Evolutionary conservation across 371 early-diverging fungal genomes (phyloP).

Genomic region (Syncephalastrum sp.): DNA sequence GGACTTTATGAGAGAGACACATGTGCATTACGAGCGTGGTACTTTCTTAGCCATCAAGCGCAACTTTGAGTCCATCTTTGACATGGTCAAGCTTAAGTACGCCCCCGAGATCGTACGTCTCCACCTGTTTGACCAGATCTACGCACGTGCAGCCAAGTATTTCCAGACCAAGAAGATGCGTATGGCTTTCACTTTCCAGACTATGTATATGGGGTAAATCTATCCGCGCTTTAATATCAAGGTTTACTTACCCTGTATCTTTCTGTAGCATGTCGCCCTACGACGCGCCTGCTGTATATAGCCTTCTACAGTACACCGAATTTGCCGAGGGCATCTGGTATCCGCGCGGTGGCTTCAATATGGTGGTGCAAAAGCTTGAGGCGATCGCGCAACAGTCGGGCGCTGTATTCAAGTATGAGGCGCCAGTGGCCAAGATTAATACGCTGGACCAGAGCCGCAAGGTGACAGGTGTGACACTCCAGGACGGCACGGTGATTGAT

Average conservation of each 20-base stretch:
- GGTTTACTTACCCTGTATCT: neutral
- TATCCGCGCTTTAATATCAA: neutral
- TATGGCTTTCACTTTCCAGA: slow-evolving; percentile 69
- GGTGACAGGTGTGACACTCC: slow-evolving; percentile 56
- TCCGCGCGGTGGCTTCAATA: slow-evolving; percentile 65
- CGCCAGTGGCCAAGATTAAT: slow-evolving; percentile 51
- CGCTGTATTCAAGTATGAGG: slow-evolving; percentile 46
- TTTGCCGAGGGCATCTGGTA: slow-evolving; percentile 68
- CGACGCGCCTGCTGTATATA: slow-evolving; percentile 67
- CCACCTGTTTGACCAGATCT: slow-evolving; percentile 52
- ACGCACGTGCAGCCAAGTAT: slow-evolving; percentile 45
- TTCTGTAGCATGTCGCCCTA: slow-evolving; percentile 62
- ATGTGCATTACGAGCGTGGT: slow-evolving; percentile 54
- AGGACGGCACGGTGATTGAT: slow-evolving; percentile 41
- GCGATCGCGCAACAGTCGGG: slow-evolving; percentile 51
- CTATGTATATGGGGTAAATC: slow-evolving; percentile 57
- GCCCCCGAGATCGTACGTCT: slow-evolving; percentile 44
- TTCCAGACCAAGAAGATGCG: slow-evolving; percentile 60
- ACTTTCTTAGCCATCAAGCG: slow-evolving; percentile 47
- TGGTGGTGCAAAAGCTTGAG: slow-evolving; percentile 54
- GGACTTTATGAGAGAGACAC: slow-evolving; percentile 50
- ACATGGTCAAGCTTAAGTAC: slow-evolving; percentile 43
- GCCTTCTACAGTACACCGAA: slow-evolving; percentile 61
- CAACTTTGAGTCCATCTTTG: slow-evolving; percentile 54
- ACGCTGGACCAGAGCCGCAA: slow-evolving; percentile 21